phyloP scores from a whole-genome alignment of 768 basidiomycete species.

The Phaeotremella fagi region DNA sequence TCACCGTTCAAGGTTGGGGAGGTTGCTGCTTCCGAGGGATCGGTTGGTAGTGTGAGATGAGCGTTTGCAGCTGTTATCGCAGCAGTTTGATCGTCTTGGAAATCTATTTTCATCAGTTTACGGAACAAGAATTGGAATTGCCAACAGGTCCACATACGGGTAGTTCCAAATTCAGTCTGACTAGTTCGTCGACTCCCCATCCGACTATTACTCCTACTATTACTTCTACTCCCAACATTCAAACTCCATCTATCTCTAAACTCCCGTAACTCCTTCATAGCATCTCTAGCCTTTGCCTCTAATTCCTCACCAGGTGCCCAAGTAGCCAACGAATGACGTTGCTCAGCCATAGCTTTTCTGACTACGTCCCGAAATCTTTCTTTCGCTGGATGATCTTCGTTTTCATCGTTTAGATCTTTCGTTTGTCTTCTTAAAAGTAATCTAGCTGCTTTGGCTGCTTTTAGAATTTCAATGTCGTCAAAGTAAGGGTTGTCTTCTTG shows the following conservation, averaged over 20 bases:
- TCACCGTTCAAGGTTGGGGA: conserved; percentile 24
- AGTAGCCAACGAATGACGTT: conserved; percentile 28
- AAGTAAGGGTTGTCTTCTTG: conserved; percentile 51
- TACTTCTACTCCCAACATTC: conserved; percentile 1
- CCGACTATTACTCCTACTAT: too few species aligned
- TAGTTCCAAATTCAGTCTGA: conserved; percentile 10
- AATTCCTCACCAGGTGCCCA: conserved; percentile 43
- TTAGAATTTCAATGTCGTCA: conserved; percentile 50
- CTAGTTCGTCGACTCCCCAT: conserved; percentile 28
- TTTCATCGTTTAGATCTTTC: conserved; percentile 34
- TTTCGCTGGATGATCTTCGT: conserved; percentile 16
- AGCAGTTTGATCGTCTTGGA: conserved; percentile 16
- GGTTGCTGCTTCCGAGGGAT: conserved; percentile 32
- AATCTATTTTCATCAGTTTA: not conserved
- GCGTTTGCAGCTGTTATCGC: conserved; percentile 15
- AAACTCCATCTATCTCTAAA: conserved; percentile 32
- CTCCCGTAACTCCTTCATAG: conserved; percentile 38
- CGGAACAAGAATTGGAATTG: not conserved
- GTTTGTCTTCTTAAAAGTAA: conserved; percentile 46
- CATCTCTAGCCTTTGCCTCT: conserved; percentile 27
- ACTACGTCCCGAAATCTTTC: conserved; percentile 42
- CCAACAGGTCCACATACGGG: conserved; percentile 6
- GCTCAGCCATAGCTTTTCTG: conserved; percentile 37
- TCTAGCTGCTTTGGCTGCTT: conserved; percentile 51
- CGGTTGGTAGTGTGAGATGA: conserved; percentile 1